Base-by-base conservation (phyloP, 2,329 filamentous ascomycete species). In the Podosphaera aphanis region DNA sequence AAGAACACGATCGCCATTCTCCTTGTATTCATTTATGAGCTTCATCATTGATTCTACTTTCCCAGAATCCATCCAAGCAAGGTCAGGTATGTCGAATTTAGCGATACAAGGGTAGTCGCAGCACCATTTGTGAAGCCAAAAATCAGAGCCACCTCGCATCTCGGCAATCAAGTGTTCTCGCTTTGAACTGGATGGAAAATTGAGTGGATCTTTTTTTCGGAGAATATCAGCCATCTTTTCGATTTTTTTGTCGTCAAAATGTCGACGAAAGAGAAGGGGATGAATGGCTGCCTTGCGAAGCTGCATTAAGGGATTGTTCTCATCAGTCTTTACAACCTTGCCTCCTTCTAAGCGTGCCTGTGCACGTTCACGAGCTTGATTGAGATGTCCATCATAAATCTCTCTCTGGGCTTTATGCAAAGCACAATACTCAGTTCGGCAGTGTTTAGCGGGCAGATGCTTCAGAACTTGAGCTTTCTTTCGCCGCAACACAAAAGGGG, bases 281-380 rank as follows among this genome's bases (percentile, higher is more conserved):
- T 98, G 90, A 38, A 94, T 83, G 0, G 90, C 83, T 2, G 88
- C 83, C 60, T 94, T 88, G 39, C 88, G 81, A 16, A 95, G 72
- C 60, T 86, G 83, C 71, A 94, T 90, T 66, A 93, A 79, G 21
- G 80, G 71, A 54, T 86, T 82, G 51, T 76, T 75, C 53, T 70
- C 65, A 47, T 74, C 71, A 44, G 68, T 70, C 29, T 58, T 56
- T 61, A 62, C 45, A 64, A 56, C 48, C 44, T 69, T 49, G 63
- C 65, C n/a, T 62, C 65, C 54, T 69, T 72, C 52, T 67, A 70
- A n/a, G 65, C 68, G 42, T 62, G 64, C 44, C 66, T 70, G 52
- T 70, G 71, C 49, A 74, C 58, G 69, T 48, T 73, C 71, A 21
- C 76, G 64, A 16, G 76, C 69, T 52, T 75, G 66, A 33, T 70